A percentile compares a stretch with the other conserved stretches of the same genome.
Evolutionary conservation across 305 asterid species (phyloP).

Genomic region (Lippia alba): DNA sequence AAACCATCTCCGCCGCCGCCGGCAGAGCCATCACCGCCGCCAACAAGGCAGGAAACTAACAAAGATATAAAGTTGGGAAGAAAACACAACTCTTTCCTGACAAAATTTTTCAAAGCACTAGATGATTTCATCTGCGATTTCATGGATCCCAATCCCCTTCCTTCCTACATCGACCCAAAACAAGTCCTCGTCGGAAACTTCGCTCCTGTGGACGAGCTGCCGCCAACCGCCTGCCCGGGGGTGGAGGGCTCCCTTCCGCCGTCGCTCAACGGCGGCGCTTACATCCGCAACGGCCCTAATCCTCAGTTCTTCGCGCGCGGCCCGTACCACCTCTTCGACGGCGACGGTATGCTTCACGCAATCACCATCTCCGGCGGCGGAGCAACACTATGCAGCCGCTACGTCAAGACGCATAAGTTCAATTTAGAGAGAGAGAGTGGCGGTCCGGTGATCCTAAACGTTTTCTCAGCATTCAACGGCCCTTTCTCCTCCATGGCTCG

Average conservation of each 20-base stretch:
- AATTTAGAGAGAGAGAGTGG: conserved; percentile 48
- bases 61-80: neutral
- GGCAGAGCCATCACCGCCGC: neutral
- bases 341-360: conserved; percentile 82
- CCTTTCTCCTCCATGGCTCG: conserved; percentile 53
- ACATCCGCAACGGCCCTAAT: conserved; percentile 73
- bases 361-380: conserved; percentile 49
- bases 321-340: conserved; percentile 71
- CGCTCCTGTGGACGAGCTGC: conserved; percentile 61
- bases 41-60: neutral
- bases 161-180: conserved; percentile 50
- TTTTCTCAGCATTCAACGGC: conserved; percentile 68
- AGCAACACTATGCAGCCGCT: conserved; percentile 67
- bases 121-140: conserved; percentile 54
- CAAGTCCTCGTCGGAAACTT: conserved; percentile 57
- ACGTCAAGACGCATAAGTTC: conserved; percentile 60
- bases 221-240: conserved; percentile 57
- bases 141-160: conserved; percentile 52
- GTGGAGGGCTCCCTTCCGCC: conserved; percentile 55
- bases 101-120: conserved; percentile 40
- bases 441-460: conserved; percentile 48
- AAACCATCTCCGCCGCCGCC: neutral
- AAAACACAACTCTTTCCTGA: conserved; percentile 3
- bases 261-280: conserved; percentile 57
- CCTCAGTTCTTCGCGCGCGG: conserved; percentile 70